A percentile compares a stretch with the other conserved stretches of the same genome.
Conservation (phyloP, 306 rosid species). For the Vigna nakashimae region DNA sequence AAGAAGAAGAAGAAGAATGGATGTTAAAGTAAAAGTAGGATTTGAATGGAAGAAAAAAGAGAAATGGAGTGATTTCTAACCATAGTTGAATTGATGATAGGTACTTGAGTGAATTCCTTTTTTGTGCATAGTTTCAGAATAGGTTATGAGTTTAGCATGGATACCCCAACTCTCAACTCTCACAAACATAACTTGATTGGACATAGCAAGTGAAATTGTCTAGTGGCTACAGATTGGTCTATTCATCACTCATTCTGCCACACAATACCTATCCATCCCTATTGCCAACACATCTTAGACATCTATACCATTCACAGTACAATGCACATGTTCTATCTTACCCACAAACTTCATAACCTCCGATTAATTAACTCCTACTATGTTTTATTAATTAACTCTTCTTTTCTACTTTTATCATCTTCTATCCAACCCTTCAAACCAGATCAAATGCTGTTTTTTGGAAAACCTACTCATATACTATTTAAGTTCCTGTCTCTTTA, state of each 20-base stretch:
- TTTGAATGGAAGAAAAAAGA: no score
- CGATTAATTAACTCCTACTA: no score
- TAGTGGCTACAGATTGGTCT: conserved; percentile 41
- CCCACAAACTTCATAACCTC: no score
- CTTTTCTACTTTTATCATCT: neutral
- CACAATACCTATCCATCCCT: conserved; percentile 24
- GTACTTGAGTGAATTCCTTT: neutral
- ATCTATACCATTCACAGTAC: neutral
- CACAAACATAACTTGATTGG: conserved; percentile 43
- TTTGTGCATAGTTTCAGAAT: neutral
- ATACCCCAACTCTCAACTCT: neutral
- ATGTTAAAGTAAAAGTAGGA: no score
- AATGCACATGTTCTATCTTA: neutral
- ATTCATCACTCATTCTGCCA: conserved; percentile 33
- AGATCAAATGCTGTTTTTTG: neutral
- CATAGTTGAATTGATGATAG: conserved; percentile 1
- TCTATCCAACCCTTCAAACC: neutral
- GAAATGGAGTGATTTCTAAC: neutral
- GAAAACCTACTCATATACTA: no score
- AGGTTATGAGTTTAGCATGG: neutral
- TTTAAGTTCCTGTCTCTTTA: no score
- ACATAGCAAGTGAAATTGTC: conserved; percentile 37
- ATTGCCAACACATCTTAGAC: neutral
- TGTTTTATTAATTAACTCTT: no score
- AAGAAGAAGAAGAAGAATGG: no score